Percentiles rank a stretch among this genome's conserved stretches.
Conservation (phyloP, 2,329 filamentous ascomycete genomes). For the Fusarium sp. region DNA sequence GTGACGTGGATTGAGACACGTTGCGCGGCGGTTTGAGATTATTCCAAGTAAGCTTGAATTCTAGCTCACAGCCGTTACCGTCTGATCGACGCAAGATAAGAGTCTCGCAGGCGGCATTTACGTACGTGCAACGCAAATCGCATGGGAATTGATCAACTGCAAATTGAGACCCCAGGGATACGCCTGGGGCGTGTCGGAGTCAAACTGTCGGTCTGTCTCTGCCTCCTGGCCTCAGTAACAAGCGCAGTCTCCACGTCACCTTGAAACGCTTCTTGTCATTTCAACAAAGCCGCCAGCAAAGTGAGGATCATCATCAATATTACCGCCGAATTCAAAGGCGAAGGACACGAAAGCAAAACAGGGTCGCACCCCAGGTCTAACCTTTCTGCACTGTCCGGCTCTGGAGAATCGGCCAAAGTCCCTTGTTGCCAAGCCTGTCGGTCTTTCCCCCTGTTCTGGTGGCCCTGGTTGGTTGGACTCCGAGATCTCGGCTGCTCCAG, state of each 20-base stretch:
- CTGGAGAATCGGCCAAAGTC: constrained; percentile 17
- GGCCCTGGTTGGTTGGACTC: constrained; percentile 25
- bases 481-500: constrained; percentile 38
- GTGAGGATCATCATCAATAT: constrained; percentile 26
- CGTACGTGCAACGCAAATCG: constrained; percentile 28
- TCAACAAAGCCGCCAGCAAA: constrained; percentile 8
- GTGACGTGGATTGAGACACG: constrained; percentile 39
- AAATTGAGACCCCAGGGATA: constrained; percentile 23
- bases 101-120: constrained; percentile 25
- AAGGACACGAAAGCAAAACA: constrained; percentile 20
- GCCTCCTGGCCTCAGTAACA: background rate
- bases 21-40: constrained; percentile 44
- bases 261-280: constrained; percentile 4
- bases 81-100: constrained; percentile 38
- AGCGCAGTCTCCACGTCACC: background rate
- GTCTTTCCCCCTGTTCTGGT: constrained; percentile 31
- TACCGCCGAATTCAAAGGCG: constrained; percentile 15
- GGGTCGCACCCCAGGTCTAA: constrained; percentile 25
- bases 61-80: constrained; percentile 35
- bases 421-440: constrained; percentile 41
- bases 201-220: constrained; percentile 31
- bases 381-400: constrained; percentile 27
- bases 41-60: constrained; percentile 48
- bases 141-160: constrained; percentile 28
- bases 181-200: constrained; percentile 13